Evolutionary conservation across 495 filamentous ascomycete species (phyloP), one percentile per base, ranked within the genome.

Genomic region (Neurospora sp.): DNA sequence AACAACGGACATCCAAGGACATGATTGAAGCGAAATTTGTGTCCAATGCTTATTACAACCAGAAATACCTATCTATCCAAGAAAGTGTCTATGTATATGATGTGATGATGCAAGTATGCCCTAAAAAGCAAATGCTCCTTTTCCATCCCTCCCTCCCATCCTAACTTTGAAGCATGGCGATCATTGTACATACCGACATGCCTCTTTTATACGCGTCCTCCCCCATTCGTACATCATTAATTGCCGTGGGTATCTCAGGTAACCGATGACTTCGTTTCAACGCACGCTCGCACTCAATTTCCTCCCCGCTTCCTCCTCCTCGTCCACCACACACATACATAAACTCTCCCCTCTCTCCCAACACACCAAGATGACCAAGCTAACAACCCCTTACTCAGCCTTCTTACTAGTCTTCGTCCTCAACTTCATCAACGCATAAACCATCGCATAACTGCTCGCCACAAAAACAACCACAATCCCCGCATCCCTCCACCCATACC

Each of bases 401-500:
- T 76, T 80, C 77, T 80, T 81, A 37, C 74, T 75, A 19, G 71
- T 78, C 76, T 77, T 80, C 0, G 77, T 81, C 39, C 79, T 62
- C 69, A 81, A 70, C 73, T 78, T 78, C 79, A 81, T 81, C 34
- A 82, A 69, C 34, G 62, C 66, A 70, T 75, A 82, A 40, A 82
- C 79, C 39, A 78, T 28, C 11, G 73, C 70, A 70, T 81, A 82
- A 37, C 74, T 76, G 71, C 78, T 80, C 69, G 81, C 31, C 13
- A 78, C 79, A 69, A 82, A 84, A 28, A 80, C 75, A 36, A 76
- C 73, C 13, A 78, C 73, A 80, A 89, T 82, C 59, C 84, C 90
- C 73, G 88, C 89, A 77, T 90, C 80, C 39, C 88, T 82, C 91
- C 90, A 92, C 70, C 89, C 89, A 72, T 90, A 77, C 71, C 77